Conservation (phyloP, 768 basidiomycete genomes). For the Hypholoma fasciculare region DNA sequence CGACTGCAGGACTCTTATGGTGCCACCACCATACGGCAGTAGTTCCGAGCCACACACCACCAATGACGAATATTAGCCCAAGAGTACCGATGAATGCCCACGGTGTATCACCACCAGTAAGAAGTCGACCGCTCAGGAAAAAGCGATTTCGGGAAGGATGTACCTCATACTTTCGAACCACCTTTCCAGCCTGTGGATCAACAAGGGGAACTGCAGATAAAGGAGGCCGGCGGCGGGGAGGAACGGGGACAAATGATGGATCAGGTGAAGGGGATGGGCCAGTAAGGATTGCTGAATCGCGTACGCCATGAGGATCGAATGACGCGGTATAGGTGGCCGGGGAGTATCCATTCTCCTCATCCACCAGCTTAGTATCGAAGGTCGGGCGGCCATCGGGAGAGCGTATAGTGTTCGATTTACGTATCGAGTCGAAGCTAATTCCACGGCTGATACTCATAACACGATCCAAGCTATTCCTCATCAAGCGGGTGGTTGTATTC, state of each 20-base stretch:
- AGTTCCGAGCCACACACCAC: conserved; percentile 85
- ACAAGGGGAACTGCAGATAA: conserved; percentile 37
- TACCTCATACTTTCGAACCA: conserved; percentile 55
- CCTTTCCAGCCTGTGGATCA: conserved; percentile 37
- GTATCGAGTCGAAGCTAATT: conserved; percentile 51
- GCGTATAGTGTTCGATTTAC: conserved; percentile 27
- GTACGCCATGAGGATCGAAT: conserved; percentile 14
- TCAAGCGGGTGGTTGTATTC: conserved; percentile 30
- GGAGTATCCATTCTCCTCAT: conserved; percentile 35
- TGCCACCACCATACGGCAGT: conserved; percentile 91
- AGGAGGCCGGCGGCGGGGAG: conserved; percentile 28
- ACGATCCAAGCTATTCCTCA: conserved; percentile 64
- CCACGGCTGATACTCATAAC: conserved; percentile 54
- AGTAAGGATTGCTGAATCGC: conserved; percentile 21
- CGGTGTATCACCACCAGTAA: conserved; percentile 86
- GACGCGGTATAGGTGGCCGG: conserved; percentile 20
- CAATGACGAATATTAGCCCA: conserved; percentile 58
- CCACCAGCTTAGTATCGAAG: conserved; percentile 31
- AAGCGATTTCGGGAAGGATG: conserved; percentile 79
- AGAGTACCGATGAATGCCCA: conserved; percentile 77
- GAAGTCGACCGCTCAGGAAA: conserved; percentile 65
- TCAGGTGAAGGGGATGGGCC: conserved; percentile 32
- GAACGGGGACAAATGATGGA: conserved; percentile 31
- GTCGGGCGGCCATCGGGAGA: conserved; percentile 21
- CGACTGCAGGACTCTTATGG: conserved; percentile 70